phyloP scores from a whole-genome alignment of 306 rosid genomes.

The Rosa rugosa region DNA sequence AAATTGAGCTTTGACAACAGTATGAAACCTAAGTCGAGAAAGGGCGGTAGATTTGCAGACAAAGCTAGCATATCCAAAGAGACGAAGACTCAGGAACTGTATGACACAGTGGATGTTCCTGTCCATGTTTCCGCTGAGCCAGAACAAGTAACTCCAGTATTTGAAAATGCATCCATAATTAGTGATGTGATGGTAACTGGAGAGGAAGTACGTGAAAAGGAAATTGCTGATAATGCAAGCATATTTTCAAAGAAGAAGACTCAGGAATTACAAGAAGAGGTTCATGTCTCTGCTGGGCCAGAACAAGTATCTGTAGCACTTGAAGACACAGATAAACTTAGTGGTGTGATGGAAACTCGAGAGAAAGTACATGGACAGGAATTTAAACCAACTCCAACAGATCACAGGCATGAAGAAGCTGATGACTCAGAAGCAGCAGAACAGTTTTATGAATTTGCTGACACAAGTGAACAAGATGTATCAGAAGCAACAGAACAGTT shows the following conservation, averaged over 20 bases:
- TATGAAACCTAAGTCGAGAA: slow-evolving; percentile 35
- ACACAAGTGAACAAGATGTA: slow-evolving; percentile 17
- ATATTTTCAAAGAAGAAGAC: slow-evolving; percentile 39
- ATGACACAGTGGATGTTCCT: slow-evolving; percentile 34
- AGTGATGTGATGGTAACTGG: slow-evolving; percentile 34
- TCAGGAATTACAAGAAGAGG: slow-evolving; percentile 37
- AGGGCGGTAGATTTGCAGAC: slow-evolving; percentile 31
- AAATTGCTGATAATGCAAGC: slow-evolving; percentile 10
- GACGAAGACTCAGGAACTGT: slow-evolving; percentile 35
- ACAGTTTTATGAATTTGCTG: slow-evolving; percentile 35
- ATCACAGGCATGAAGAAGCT: slow-evolving; percentile 39
- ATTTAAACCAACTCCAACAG: slow-evolving; percentile 33
- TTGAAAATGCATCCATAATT: slow-evolving; percentile 20
- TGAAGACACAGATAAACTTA: slow-evolving; percentile 20
- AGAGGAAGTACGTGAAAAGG: slow-evolving; percentile 30
- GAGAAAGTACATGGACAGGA: slow-evolving; percentile 32
- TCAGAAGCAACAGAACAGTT: slow-evolving; percentile 35
- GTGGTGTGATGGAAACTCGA: slow-evolving; percentile 35
- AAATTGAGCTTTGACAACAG: slow-evolving; percentile 44
- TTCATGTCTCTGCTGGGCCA: slow-evolving; percentile 33
- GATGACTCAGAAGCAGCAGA: slow-evolving; percentile 40
- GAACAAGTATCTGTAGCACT: slow-evolving; percentile 40
- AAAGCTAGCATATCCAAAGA: slow-evolving; percentile 36
- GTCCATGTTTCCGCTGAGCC: slow-evolving; percentile 31
- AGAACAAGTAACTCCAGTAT: slow-evolving; percentile 39